Evolutionary conservation across 2,329 filamentous ascomycete genomes (phyloP).

Genomic region (Fusarium sp.): DNA sequence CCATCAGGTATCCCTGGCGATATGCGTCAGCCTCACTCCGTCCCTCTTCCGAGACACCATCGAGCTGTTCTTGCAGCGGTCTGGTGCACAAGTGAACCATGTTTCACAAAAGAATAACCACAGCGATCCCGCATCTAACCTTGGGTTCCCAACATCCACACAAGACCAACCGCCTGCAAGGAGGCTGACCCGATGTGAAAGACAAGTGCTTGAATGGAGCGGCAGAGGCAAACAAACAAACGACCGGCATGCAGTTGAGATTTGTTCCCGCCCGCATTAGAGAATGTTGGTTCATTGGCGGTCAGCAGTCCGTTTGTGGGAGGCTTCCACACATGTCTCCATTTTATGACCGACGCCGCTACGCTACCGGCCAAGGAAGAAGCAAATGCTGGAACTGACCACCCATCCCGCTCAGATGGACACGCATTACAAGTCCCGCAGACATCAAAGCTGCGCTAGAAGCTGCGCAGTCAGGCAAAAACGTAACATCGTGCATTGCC

Average conservation of each 20-base stretch:
- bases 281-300: slow-evolving; percentile 6
- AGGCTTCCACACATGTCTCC: slow-evolving; percentile 16
- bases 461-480: slow-evolving; percentile 31
- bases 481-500: slow-evolving; percentile 36
- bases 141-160: neutral
- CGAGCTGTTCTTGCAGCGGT: neutral
- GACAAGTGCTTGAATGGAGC: neutral
- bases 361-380: slow-evolving; percentile 6
- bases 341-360: neutral
- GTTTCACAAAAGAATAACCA: neutral
- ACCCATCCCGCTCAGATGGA: slow-evolving; percentile 18
- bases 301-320: slow-evolving; percentile 28
- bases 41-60: neutral
- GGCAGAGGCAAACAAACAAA: neutral
- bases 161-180: neutral
- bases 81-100: neutral
- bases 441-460: slow-evolving; percentile 16
- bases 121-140: neutral
- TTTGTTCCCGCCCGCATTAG: neutral
- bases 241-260: neutral
- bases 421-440: slow-evolving; percentile 19
- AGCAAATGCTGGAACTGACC: neutral
- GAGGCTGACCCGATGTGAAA: neutral
- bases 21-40: neutral
- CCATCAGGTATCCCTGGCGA: neutral